A percentile compares a stretch with the other conserved stretches of the same genome.
Conservation (phyloP, 495 filamentous ascomycete genomes). For the Penicillium cataractarum region DNA sequence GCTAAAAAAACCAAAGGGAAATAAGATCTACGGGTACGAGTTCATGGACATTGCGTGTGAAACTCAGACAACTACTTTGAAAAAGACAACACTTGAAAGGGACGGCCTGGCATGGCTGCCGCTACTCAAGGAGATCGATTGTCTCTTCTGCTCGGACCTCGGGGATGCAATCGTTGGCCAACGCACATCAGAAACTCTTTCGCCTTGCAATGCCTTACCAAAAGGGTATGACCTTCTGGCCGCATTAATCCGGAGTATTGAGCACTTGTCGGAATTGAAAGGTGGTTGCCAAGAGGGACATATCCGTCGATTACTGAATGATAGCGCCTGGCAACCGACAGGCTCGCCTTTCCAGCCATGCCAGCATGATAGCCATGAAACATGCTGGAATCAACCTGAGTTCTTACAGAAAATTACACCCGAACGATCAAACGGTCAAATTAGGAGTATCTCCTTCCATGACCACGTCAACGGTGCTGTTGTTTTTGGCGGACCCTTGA, state of each 20-base stretch:
- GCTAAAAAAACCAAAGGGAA: background rate
- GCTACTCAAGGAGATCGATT: constrained; percentile 4
- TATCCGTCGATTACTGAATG: background rate
- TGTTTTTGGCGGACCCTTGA: background rate
- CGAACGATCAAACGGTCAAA: background rate
- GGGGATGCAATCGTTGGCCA: constrained; percentile 5
- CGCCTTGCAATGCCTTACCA: constrained; percentile 10
- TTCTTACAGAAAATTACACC: constrained; percentile 2
- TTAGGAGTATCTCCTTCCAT: background rate
- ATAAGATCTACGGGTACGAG: constrained; percentile 17
- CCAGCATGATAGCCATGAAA: constrained; percentile 2
- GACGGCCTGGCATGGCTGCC: constrained; percentile 7
- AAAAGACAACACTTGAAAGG: constrained; percentile 7
- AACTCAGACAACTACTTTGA: constrained; percentile 4
- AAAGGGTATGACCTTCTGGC: constrained; percentile 11
- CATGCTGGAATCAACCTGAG: constrained; percentile 10
- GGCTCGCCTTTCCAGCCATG: constrained; percentile 6
- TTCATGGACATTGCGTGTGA: constrained; percentile 21
- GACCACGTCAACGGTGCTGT: background rate
- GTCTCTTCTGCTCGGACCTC: constrained; percentile 6
- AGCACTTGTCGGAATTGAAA: background rate
- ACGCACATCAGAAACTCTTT: background rate
- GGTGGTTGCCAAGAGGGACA: background rate
- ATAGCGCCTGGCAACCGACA: background rate
- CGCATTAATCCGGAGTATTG: constrained; percentile 10